phyloP scores from a whole-genome alignment of 2,329 filamentous ascomycete genomes.

The Epicoccum sorghinum region DNA sequence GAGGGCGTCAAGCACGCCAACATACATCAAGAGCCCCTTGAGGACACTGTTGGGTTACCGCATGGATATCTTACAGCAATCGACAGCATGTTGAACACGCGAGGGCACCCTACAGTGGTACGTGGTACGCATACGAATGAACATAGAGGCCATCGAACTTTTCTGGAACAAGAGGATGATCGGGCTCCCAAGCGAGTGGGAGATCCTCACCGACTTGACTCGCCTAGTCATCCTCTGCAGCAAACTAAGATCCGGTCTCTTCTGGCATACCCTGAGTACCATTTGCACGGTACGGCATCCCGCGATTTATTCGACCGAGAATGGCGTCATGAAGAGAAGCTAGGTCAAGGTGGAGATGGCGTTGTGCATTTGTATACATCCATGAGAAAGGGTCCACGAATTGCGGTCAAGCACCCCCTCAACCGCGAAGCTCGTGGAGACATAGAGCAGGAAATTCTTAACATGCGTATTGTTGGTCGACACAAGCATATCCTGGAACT shows the following conservation, averaged over 20 bases:
- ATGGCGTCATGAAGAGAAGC: background rate
- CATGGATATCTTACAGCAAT: background rate
- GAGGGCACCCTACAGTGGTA: background rate
- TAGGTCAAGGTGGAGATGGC: conserved; percentile 21
- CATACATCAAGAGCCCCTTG: background rate
- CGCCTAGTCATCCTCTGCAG: too few relatives aligned
- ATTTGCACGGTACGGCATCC: too few relatives aligned
- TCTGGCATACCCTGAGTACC: too few relatives aligned
- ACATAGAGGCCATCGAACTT: too few relatives aligned
- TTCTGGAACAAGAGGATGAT: too few relatives aligned
- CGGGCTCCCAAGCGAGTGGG: too few relatives aligned
- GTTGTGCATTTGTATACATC: conserved; percentile 7
- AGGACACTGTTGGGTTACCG: background rate
- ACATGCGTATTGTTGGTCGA: background rate
- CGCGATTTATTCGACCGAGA: too few relatives aligned
- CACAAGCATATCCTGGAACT: conserved; percentile 6
- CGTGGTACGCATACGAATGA: background rate
- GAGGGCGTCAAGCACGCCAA: background rate
- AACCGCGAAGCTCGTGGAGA: background rate
- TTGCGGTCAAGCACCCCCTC: conserved; percentile 9
- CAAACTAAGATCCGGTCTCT: too few relatives aligned
- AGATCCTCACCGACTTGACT: too few relatives aligned
- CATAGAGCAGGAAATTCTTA: background rate
- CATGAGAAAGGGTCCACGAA: background rate
- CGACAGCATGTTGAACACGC: background rate